Percentiles rank a stretch among this genome's conserved stretches.
Conservation (phyloP, 106 monocot species). For the Dendrobium catenatum region DNA sequence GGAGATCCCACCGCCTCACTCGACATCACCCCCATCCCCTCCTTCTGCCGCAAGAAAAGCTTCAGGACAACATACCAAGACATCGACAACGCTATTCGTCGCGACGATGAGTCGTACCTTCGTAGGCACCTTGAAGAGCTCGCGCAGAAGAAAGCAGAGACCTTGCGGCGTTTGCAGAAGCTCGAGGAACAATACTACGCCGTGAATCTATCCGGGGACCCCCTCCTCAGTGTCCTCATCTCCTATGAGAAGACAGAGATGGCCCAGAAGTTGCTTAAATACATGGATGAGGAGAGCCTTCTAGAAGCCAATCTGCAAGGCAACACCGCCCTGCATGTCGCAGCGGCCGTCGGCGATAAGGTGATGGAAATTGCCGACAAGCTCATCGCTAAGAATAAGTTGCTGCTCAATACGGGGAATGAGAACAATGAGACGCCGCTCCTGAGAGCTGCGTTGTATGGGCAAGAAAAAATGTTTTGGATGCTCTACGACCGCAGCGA, state of each 20-base stretch:
- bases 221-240: slow-evolving; percentile 22
- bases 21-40: not conserved
- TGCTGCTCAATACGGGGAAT: not conserved
- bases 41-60: not conserved
- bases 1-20: too few species aligned
- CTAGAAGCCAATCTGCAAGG: not conserved
- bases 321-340: slow-evolving; percentile 27
- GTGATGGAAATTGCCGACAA: not conserved
- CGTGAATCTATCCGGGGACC: slow-evolving; percentile 18
- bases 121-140: not conserved
- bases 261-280: not conserved
- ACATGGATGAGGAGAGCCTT: not conserved
- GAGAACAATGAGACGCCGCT: slow-evolving; percentile 16
- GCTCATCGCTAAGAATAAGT: not conserved
- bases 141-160: not conserved
- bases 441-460: slow-evolving; percentile 26
- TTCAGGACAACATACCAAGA: not conserved
- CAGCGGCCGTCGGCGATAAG: slow-evolving; percentile 11
- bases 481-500: not conserved
- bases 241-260: slow-evolving; percentile 13
- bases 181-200: not conserved
- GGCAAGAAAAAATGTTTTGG: slow-evolving; percentile 17
- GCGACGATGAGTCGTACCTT: not conserved
- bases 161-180: not conserved
- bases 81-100: slow-evolving; percentile 15